Base-by-base conservation (phyloP, 352 stramenopile genomes). In the Phytophthora cryptogea region DNA sequence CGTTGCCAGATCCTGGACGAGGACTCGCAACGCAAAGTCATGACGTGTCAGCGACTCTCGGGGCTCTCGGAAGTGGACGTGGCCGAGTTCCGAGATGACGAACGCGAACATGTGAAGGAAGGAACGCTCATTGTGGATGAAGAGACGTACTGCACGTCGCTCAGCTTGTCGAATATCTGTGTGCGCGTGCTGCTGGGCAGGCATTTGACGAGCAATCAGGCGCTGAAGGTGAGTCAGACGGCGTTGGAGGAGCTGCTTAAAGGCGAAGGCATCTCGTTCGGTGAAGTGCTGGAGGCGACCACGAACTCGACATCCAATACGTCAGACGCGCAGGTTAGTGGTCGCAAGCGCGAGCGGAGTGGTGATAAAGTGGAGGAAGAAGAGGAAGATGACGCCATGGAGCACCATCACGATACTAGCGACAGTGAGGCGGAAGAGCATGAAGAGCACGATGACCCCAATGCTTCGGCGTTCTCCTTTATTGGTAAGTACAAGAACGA, bases 61-160 rank as follows among this genome's bases (percentile, higher is more conserved):
- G 72, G 78, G 13, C 78, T 94, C 46, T 94, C 86, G n/a, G 88
- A 96, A 69, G 80, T 95, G 28, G 88, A 96, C 50, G 70, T 95
- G 7, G 83, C 77, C 13, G 81, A 92, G 53, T 96, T 96, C 45
- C 72, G 90, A 26, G 86, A 96, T 49, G 80, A 92, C 58, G 80
- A 93, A 40, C 77, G 85, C 43, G 80, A 90, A 42, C 84, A 95
- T 56, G 86, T 96, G 43, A 93, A 93, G 66, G 88, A 96, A 74
- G 87, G 87, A 43, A 94, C 82, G 32, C 67, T 94, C 16, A 72
- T 94, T 54, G 82, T 92, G 14, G 83, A 94, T 41, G 77, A 90
- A 50, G 84, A 94, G 66, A 90, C 88, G 57, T 94, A 94, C 67
- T 76, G 66, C 58, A 90, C 80, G 45, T 72, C 80, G 57, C 60